phyloP scores from a whole-genome alignment of 2,329 filamentous ascomycete species.

The Cladobotryum protrusum region DNA sequence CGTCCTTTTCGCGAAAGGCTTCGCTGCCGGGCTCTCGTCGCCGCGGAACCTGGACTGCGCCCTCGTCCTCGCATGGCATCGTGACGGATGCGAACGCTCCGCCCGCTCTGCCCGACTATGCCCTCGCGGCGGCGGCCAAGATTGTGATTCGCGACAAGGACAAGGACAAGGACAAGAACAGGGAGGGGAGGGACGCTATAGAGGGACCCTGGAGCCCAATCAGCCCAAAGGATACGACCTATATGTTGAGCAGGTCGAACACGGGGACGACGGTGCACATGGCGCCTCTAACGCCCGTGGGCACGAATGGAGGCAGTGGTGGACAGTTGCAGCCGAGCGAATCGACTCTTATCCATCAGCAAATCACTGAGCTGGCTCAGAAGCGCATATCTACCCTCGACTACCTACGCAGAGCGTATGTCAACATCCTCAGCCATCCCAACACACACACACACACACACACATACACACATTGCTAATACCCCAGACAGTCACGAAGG shows the following conservation, averaged over 20 bases:
- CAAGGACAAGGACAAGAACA: slow-evolving; percentile 12
- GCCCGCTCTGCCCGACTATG: slow-evolving; percentile 49
- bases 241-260: slow-evolving; percentile 11
- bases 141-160: slow-evolving; percentile 21
- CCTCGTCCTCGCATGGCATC: slow-evolving; percentile 30
- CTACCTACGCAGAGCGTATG: slow-evolving; percentile 86
- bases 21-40: slow-evolving; percentile 44
- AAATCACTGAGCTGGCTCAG: slow-evolving; percentile 76
- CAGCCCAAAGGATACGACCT: slow-evolving; percentile 10
- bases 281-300: slow-evolving; percentile 17
- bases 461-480: not conserved
- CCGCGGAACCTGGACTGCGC: slow-evolving; percentile 31
- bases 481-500: slow-evolving; percentile 69
- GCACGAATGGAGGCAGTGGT: not conserved
- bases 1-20: slow-evolving; percentile 48
- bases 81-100: slow-evolving; percentile 42
- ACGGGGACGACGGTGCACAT: slow-evolving; percentile 10
- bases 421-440: slow-evolving; percentile 16
- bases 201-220: slow-evolving; percentile 12
- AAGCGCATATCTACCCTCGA: slow-evolving; percentile 94
- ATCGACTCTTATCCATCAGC: slow-evolving; percentile 46
- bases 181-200: slow-evolving; percentile 23
- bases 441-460: no score
- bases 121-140: slow-evolving; percentile 44
- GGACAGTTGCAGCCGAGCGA: slow-evolving; percentile 32